These are phyloP conservation scores for Fragaria ananassa DNA, from an alignment of 306 rosid species.

Conservation along the genomic window DNA sequence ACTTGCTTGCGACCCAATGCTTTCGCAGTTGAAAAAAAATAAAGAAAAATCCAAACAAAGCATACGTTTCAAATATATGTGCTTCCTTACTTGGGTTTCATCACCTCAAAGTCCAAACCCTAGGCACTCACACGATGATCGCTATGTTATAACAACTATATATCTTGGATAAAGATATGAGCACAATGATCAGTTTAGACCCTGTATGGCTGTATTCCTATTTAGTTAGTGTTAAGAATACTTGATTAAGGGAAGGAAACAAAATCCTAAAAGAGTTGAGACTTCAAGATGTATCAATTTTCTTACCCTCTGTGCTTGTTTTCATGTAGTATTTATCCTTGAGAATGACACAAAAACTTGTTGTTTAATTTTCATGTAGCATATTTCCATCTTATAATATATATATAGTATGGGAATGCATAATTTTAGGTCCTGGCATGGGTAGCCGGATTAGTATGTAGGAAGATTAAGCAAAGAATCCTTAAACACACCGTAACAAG, in stretches of 20 bases:
- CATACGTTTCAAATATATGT: slow-evolving; percentile 27
- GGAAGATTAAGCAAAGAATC: too few relatives aligned
- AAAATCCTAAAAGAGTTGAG: neutral
- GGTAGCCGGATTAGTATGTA: too few relatives aligned
- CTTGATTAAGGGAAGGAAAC: neutral
- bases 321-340: neutral
- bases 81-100: slow-evolving; percentile 16
- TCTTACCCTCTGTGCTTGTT: neutral
- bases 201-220: neutral
- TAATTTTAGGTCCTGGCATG: too few relatives aligned
- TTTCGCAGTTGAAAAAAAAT: slow-evolving; percentile 2
- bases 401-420: too few relatives aligned
- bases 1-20: slow-evolving; percentile 10
- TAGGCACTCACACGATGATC: neutral
- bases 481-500: too few relatives aligned
- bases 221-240: too few relatives aligned
- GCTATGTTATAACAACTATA: neutral
- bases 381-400: too few relatives aligned
- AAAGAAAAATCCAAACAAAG: slow-evolving; percentile 3
- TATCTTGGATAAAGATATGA: neutral
- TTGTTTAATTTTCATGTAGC: too few relatives aligned
- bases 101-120: neutral
- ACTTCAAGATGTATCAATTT: neutral
- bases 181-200: neutral
- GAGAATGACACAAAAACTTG: too few relatives aligned